phyloP scores from a whole-genome alignment of 306 rosid genomes.

The Canavalia ensiformis region DNA sequence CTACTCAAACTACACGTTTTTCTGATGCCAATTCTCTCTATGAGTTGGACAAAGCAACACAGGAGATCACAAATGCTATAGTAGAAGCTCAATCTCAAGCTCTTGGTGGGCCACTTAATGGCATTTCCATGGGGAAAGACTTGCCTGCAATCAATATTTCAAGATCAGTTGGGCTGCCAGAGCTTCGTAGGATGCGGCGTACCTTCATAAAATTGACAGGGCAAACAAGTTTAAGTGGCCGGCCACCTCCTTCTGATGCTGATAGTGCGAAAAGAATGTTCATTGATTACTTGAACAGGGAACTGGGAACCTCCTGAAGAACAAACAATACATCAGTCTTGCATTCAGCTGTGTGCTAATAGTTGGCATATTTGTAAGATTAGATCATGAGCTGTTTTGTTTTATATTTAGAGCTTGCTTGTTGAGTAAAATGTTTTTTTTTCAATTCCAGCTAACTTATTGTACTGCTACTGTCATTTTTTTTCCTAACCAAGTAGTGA shows the following conservation, averaged over 20 bases:
- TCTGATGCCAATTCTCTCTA: conserved; percentile 85
- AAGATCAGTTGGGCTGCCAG: conserved; percentile 80
- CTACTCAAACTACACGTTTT: conserved; percentile 75
- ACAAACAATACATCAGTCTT: neutral
- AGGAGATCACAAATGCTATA: conserved; percentile 77
- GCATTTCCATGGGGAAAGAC: conserved; percentile 75
- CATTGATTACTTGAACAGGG: conserved; percentile 95
- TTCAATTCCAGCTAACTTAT: neutral
- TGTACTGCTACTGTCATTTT: neutral
- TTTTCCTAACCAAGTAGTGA: neutral
- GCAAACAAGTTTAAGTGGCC: conserved; percentile 94
- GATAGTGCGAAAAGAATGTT: conserved; percentile 94
- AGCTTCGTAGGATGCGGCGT: conserved; percentile 82
- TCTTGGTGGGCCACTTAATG: conserved; percentile 82
- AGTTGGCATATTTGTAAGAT: conserved; percentile 26
- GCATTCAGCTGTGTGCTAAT: neutral
- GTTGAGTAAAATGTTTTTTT: conserved; percentile 8
- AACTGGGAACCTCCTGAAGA: conserved; percentile 74
- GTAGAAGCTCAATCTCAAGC: conserved; percentile 92
- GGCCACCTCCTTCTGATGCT: conserved; percentile 88
- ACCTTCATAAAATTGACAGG: conserved; percentile 91
- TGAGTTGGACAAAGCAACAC: conserved; percentile 91
- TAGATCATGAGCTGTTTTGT: conserved; percentile 19
- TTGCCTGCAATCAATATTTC: conserved; percentile 71
- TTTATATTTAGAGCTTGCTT: conserved; percentile 13